Conservation (phyloP, 2,329 filamentous ascomycete genomes). For the Claviceps digitariae region DNA sequence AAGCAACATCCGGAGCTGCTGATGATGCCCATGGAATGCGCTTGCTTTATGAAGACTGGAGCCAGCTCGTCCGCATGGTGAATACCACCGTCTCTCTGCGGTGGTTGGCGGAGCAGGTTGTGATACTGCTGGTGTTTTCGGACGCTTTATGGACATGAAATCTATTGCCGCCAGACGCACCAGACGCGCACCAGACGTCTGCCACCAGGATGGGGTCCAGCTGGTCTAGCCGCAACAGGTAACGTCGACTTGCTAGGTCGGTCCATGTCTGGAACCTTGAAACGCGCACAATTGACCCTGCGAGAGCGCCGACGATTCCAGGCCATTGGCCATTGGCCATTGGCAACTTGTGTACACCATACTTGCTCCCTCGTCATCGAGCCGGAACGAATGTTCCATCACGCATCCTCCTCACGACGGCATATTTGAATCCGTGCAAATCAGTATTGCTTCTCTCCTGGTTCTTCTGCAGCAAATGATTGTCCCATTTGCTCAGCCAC, state of each 20-base stretch:
- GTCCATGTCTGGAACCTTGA: too few relatives aligned
- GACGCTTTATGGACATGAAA: background rate
- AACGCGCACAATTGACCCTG: background rate
- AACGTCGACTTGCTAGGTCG: too few relatives aligned
- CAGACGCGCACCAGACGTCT: too few relatives aligned
- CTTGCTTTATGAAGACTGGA: background rate
- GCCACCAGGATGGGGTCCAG: too few relatives aligned
- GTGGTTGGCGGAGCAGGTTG: background rate
- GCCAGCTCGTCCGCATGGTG: background rate
- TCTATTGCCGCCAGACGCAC: too few relatives aligned
- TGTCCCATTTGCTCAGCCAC: background rate
- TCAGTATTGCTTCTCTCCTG: background rate
- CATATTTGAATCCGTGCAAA: background rate
- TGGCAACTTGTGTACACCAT: background rate
- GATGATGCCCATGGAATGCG: background rate
- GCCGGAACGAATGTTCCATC: background rate
- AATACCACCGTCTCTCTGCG: background rate
- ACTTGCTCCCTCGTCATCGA: background rate
- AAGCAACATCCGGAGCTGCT: slow-evolving; percentile 2
- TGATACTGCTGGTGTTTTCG: background rate
- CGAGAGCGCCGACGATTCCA: too few relatives aligned
- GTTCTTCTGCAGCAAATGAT: background rate
- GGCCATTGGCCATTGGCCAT: too few relatives aligned
- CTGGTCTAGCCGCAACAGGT: too few relatives aligned
- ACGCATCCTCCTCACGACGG: background rate